Percentiles rank a stretch among this genome's conserved stretches.
phyloP scores from a whole-genome alignment of 1,284 basidiomycete genomes.

The Ustilago tritici region DNA sequence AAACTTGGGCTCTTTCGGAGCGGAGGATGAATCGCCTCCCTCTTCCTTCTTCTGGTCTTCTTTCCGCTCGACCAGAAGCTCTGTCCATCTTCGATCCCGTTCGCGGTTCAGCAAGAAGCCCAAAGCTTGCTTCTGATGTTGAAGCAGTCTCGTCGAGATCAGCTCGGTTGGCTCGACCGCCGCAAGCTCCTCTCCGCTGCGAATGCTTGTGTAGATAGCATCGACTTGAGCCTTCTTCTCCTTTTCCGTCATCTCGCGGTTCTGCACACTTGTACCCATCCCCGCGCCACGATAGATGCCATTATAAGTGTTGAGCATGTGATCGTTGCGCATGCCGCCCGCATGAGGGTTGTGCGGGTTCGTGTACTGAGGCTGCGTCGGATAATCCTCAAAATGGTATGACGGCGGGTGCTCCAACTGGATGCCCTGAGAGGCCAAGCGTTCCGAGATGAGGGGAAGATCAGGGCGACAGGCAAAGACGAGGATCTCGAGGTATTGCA shows the following conservation, averaged over 20 bases:
- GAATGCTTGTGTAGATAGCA: constrained; percentile 88
- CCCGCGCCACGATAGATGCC: constrained; percentile 70
- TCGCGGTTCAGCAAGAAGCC: constrained; percentile 97
- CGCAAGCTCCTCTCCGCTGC: constrained; percentile 84
- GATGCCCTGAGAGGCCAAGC: constrained; percentile 78
- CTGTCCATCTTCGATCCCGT: constrained; percentile 56
- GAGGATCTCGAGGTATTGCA: constrained; percentile 84
- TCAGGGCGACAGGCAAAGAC: constrained; percentile 93
- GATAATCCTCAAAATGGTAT: constrained; percentile 75
- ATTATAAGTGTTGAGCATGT: constrained; percentile 16
- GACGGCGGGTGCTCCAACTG: constrained; percentile 82
- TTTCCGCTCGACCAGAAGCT: constrained; percentile 38
- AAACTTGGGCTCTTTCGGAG: background rate
- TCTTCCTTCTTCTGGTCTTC: background rate
- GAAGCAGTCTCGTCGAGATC: constrained; percentile 89
- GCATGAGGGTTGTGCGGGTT: constrained; percentile 78
- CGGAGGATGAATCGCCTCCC: background rate
- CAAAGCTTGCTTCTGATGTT: constrained; percentile 97
- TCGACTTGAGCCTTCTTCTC: constrained; percentile 93
- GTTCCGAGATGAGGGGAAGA: constrained; percentile 81
- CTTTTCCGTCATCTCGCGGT: constrained; percentile 74
- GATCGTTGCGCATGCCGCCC: constrained; percentile 34
- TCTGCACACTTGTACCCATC: constrained; percentile 46
- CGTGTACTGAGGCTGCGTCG: constrained; percentile 77
- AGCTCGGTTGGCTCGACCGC: constrained; percentile 84